These are phyloP conservation scores for Mortierella antarctica DNA, from an alignment of 192 early-diverging fungal genomes.

Conservation along the genomic window DNA sequence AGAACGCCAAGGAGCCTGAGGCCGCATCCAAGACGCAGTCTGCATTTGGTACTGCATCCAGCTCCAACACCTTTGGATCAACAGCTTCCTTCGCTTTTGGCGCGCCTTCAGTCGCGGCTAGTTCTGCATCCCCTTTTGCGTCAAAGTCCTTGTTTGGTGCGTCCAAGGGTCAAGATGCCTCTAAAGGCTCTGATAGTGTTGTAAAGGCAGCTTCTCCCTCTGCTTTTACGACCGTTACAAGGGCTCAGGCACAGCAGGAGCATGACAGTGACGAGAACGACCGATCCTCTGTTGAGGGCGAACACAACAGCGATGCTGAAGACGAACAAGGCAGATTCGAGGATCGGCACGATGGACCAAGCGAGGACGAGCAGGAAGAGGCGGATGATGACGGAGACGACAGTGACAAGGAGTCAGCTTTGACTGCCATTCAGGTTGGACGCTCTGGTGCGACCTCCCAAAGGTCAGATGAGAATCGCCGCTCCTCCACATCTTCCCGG, in stretches of 20 bases:
- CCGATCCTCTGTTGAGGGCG: background rate
- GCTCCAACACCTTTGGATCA: slow-evolving; percentile 41
- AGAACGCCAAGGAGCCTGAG: slow-evolving; percentile 12
- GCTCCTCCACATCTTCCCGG: background rate
- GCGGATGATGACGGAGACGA: slow-evolving; percentile 9
- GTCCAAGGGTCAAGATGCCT: too few relatives aligned
- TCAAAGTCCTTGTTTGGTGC: too few relatives aligned
- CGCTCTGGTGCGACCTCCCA: background rate
- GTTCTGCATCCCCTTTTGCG: background rate
- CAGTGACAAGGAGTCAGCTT: slow-evolving; percentile 47
- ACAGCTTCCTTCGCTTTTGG: slow-evolving; percentile 30
- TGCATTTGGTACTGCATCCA: slow-evolving; percentile 10
- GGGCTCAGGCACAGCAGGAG: background rate
- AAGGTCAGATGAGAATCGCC: background rate
- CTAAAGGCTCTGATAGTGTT: too few relatives aligned
- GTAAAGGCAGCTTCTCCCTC: too few relatives aligned
- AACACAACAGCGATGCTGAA: background rate
- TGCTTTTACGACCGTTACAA: too few relatives aligned
- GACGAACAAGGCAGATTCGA: slow-evolving; percentile 1
- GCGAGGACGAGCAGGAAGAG: slow-evolving; percentile 1
- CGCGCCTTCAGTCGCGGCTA: background rate
- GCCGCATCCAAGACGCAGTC: background rate
- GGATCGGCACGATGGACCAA: slow-evolving; percentile 1
- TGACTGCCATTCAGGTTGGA: slow-evolving; percentile 27
- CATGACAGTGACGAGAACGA: background rate